Conservation (phyloP, 2,329 filamentous ascomycete species). For the Claviceps sp. region DNA sequence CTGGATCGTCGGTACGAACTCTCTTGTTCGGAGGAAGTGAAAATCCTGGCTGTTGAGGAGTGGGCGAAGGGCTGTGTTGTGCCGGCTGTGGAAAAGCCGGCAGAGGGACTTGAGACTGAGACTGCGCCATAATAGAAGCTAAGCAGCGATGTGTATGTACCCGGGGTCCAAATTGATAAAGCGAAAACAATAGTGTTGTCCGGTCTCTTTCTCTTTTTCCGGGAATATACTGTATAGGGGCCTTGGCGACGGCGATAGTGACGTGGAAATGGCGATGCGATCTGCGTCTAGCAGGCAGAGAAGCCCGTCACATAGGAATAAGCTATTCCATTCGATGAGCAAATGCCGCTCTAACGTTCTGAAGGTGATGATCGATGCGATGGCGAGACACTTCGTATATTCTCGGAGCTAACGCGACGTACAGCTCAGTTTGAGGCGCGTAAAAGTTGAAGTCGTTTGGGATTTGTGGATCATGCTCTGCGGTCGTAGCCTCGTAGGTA, state of each 20-base stretch:
- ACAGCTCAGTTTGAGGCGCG: constrained; percentile 12
- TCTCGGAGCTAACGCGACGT: constrained; percentile 4
- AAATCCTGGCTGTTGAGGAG: constrained; percentile 37
- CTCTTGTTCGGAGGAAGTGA: constrained; percentile 59
- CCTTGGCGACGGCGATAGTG: constrained; percentile 1
- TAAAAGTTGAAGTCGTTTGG: constrained; percentile 6
- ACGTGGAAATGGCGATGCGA: not conserved
- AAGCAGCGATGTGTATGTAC: constrained; percentile 3
- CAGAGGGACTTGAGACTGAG: constrained; percentile 36
- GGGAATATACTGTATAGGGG: not conserved
- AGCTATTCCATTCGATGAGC: constrained; percentile 33
- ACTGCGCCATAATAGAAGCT: constrained; percentile 40
- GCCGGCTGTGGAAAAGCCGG: constrained; percentile 49
- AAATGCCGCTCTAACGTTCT: constrained; percentile 3
- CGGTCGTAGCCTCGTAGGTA: no score
- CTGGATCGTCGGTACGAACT: constrained; percentile 42
- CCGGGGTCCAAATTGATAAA: constrained; percentile 3
- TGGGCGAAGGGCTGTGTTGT: constrained; percentile 48
- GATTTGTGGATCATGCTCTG: constrained; percentile 12
- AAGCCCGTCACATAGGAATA: constrained; percentile 34
- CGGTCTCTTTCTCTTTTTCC: not conserved
- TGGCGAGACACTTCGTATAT: not conserved
- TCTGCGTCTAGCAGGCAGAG: constrained; percentile 30
- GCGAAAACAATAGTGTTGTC: not conserved
- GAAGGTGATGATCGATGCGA: not conserved